Evolutionary conservation across 2,329 filamentous ascomycete species (phyloP).

Genomic region (Metarhizium album): DNA sequence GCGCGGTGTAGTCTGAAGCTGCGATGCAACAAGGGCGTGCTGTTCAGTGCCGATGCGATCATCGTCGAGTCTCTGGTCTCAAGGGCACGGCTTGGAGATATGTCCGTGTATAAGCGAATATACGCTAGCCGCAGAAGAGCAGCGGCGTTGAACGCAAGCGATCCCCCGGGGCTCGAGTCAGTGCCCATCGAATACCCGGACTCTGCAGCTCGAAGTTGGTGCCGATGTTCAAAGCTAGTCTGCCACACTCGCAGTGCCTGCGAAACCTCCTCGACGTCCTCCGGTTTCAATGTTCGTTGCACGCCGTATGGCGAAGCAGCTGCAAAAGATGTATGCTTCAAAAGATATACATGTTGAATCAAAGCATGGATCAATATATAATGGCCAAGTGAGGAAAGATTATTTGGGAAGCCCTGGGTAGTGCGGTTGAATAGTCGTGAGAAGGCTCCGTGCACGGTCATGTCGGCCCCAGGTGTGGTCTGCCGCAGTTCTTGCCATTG

Average conservation of each 20-base stretch:
- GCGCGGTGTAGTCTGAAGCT: conserved; percentile 51
- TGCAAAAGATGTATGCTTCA: conserved; percentile 51
- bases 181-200: conserved; percentile 33
- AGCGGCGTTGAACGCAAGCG: conserved; percentile 56
- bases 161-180: conserved; percentile 44
- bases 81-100: conserved; percentile 50
- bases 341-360: conserved; percentile 60
- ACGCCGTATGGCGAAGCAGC: conserved; percentile 37
- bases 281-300: conserved; percentile 38
- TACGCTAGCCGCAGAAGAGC: conserved; percentile 50
- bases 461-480: conserved; percentile 37
- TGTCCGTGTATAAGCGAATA: conserved; percentile 55
- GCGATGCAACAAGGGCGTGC: conserved; percentile 46
- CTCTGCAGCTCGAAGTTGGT: conserved; percentile 40
- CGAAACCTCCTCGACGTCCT: conserved; percentile 46
- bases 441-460: conserved; percentile 47
- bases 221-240: conserved; percentile 44
- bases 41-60: conserved; percentile 50
- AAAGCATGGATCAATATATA: conserved; percentile 63
- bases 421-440: conserved; percentile 42
- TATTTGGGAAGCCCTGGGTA: conserved; percentile 34
- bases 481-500: conserved; percentile 50
- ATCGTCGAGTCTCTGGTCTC: conserved; percentile 53
- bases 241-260: conserved; percentile 49
- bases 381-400: conserved; percentile 52